These are phyloP conservation scores for Dendrobium officinale DNA, from an alignment of 106 monocot species.

Conservation along the genomic window DNA sequence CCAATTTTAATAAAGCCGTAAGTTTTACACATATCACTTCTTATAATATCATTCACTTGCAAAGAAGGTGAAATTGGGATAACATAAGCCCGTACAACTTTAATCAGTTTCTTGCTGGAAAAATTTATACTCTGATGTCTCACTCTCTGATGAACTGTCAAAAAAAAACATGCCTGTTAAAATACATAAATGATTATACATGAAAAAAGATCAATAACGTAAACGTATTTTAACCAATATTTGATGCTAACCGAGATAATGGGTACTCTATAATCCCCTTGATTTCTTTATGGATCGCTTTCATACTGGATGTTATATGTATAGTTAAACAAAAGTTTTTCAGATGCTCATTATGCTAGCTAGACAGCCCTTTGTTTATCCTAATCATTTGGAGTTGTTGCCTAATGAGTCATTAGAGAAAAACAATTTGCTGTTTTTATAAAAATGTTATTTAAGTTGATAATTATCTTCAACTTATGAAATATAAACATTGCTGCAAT, in stretches of 20 bases:
- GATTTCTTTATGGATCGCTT: too few relatives aligned
- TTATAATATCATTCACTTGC: constrained; percentile 38
- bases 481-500: too few relatives aligned
- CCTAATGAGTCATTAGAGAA: too few relatives aligned
- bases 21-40: constrained; percentile 59
- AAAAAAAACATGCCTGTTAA: constrained; percentile 22
- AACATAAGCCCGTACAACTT: constrained; percentile 32
- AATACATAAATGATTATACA: neutral
- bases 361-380: neutral
- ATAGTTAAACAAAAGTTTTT: neutral
- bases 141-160: constrained; percentile 13
- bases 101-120: constrained; percentile 15
- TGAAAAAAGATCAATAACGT: neutral
- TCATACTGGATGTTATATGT: too few relatives aligned
- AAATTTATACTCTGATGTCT: constrained; percentile 6
- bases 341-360: neutral
- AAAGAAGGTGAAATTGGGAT: constrained; percentile 33
- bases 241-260: neutral
- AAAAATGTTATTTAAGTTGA: too few relatives aligned
- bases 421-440: too few relatives aligned
- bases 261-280: neutral
- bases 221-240: neutral
- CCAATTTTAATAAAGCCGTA: constrained; percentile 94
- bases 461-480: too few relatives aligned
- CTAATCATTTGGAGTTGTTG: too few relatives aligned